Percentiles rank a stretch among this genome's conserved stretches.
Evolutionary conservation across 441 rosid genomes (phyloP).

Genomic region (Bocquillonia castaneifolia): DNA sequence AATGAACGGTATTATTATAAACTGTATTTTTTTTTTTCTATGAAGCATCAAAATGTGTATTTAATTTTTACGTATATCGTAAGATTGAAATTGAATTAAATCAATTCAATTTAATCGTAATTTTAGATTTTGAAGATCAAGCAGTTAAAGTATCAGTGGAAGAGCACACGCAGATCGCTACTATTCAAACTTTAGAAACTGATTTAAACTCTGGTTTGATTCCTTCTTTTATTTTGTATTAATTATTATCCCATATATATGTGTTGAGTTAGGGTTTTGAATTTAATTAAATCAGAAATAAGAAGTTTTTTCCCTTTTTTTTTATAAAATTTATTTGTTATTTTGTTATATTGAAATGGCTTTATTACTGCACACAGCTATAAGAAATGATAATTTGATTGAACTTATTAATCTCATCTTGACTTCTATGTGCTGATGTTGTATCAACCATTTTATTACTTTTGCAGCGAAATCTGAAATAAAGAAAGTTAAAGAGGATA

Average conservation of each 20-base stretch:
- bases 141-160: conserved; percentile 62
- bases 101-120: too few relatives aligned
- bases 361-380: too few relatives aligned
- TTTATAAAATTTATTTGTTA: too few relatives aligned
- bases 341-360: too few relatives aligned
- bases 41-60: too few relatives aligned
- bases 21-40: neutral
- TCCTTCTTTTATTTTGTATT: neutral
- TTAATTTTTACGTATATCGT: too few relatives aligned
- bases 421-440: neutral
- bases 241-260: too few relatives aligned
- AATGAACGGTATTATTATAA: conserved; percentile 48
- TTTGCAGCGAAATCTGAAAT: conserved; percentile 51
- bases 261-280: neutral
- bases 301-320: too few relatives aligned
- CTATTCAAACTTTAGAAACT: conserved; percentile 48
- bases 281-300: too few relatives aligned
- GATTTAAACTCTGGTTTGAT: conserved; percentile 46
- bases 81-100: too few relatives aligned
- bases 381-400: neutral
- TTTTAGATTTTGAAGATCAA: conserved; percentile 71
- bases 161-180: conserved; percentile 56
- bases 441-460: neutral
- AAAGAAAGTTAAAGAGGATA: conserved; percentile 43
- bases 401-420: conserved; percentile 1